phyloP scores from a whole-genome alignment of 129 eudicot species.

The Mikania micrantha region DNA sequence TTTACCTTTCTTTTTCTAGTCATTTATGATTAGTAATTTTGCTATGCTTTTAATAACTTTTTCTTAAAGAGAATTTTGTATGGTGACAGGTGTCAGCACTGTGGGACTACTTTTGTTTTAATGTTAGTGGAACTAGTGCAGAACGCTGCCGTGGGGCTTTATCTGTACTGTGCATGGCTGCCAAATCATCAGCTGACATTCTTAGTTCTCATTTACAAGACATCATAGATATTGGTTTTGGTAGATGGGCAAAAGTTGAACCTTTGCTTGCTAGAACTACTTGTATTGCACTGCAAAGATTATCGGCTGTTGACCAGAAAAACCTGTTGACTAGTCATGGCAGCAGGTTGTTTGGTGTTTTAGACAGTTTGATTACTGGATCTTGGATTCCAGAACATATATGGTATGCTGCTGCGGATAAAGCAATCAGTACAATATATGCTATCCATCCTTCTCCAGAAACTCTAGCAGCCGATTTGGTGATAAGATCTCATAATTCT shows the following conservation, averaged over 20 bases:
- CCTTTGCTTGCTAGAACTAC: slow-evolving; percentile 97
- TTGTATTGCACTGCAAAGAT: slow-evolving; percentile 79
- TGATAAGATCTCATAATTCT: slow-evolving; percentile 50
- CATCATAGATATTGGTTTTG: slow-evolving; percentile 91
- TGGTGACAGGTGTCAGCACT: slow-evolving; percentile 74
- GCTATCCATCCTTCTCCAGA: slow-evolving; percentile 90
- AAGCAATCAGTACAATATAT: slow-evolving; percentile 78
- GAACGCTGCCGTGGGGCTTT: slow-evolving; percentile 93
- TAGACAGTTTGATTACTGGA: slow-evolving; percentile 67
- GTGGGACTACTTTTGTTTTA: slow-evolving; percentile 97
- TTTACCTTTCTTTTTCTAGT: background rate
- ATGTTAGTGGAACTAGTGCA: slow-evolving; percentile 74
- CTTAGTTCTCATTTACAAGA: slow-evolving; percentile 90
- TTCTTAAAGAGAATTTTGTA: background rate
- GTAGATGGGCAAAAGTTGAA: slow-evolving; percentile 98
- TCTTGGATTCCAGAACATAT: slow-evolving; percentile 74
- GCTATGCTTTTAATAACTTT: background rate
- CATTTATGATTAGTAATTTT: background rate
- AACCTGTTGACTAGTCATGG: slow-evolving; percentile 65
- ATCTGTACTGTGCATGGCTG: slow-evolving; percentile 86
- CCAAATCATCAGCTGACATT: slow-evolving; percentile 70
- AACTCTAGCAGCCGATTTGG: slow-evolving; percentile 63
- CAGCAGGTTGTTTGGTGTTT: slow-evolving; percentile 59
- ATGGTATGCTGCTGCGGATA: slow-evolving; percentile 96
- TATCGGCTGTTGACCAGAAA: slow-evolving; percentile 74